Percentiles rank a stretch among this genome's conserved stretches.
Conservation (phyloP, 116 monocot species). For the Papilionanthe hybrid region DNA sequence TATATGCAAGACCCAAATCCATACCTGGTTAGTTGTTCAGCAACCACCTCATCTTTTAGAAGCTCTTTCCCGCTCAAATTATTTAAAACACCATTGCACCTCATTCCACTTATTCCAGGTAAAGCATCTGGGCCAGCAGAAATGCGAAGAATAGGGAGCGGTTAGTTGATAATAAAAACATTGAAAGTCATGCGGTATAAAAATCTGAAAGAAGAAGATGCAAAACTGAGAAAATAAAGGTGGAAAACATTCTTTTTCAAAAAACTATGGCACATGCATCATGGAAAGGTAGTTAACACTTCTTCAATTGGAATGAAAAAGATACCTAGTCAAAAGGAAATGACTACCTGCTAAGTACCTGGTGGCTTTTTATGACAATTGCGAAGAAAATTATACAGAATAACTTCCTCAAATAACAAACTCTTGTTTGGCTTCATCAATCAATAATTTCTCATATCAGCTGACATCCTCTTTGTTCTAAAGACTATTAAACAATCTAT, state of each 20-base stretch:
- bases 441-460: neutral
- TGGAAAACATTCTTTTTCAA: neutral
- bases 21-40: constrained; percentile 93
- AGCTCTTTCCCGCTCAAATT: constrained; percentile 32
- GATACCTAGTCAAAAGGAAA: neutral
- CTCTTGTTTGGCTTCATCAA: neutral
- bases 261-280: neutral
- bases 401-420: neutral
- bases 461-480: neutral
- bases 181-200: neutral
- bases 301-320: neutral
- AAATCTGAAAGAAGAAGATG: neutral
- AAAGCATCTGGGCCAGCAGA: constrained; percentile 9
- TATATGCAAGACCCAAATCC: neutral
- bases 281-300: neutral
- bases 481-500: neutral
- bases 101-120: neutral
- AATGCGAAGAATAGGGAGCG: neutral
- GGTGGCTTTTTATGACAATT: neutral
- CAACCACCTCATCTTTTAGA: constrained; percentile 79
- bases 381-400: neutral
- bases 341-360: neutral
- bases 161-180: neutral
- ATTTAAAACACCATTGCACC: constrained; percentile 9
- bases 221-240: neutral